These are phyloP conservation scores for Tubosaeta sp. DNA, from an alignment of 768 basidiomycete species.

Conservation along the genomic window DNA sequence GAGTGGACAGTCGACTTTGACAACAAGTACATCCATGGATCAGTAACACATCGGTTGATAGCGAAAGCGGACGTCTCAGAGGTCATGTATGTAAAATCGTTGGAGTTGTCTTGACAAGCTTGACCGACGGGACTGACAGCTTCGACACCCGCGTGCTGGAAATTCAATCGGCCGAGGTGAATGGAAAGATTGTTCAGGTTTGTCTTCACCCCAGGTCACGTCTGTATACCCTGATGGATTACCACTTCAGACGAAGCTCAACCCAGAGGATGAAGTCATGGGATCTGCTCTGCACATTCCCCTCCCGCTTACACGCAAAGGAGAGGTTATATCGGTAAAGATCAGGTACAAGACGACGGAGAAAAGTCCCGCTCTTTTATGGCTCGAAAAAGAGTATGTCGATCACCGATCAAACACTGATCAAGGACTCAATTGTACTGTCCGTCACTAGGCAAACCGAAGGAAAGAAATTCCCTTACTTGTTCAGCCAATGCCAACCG, in stretches of 20 bases:
- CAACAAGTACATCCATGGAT: conserved; percentile 42
- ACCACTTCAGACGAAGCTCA: conserved; percentile 45
- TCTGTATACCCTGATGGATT: background rate
- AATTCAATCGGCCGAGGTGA: conserved; percentile 50
- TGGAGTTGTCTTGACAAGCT: background rate
- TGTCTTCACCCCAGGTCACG: conserved; percentile 16
- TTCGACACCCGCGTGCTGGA: conserved; percentile 54
- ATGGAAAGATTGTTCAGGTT: conserved; percentile 44
- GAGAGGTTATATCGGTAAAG: conserved; percentile 40
- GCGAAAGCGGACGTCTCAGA: conserved; percentile 38
- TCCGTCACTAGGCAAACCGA: conserved; percentile 63
- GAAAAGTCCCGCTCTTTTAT: conserved; percentile 76
- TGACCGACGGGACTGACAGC: conserved; percentile 19
- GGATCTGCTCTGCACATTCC: conserved; percentile 69
- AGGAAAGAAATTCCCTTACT: conserved; percentile 76
- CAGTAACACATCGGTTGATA: conserved; percentile 42
- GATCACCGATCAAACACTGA: background rate
- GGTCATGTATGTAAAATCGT: conserved; percentile 35
- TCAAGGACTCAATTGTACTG: background rate
- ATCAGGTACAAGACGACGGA: conserved; percentile 73
- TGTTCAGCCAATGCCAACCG: conserved; percentile 93
- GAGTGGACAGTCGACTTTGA: conserved; percentile 58
- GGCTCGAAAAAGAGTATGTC: conserved; percentile 73
- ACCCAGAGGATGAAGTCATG: conserved; percentile 62
- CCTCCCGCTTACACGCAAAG: conserved; percentile 37